Percentiles rank a stretch among this genome's conserved stretches.
These are phyloP conservation scores for Sequoiadendron giganteum DNA, from an alignment of 75 land plant genomes.

Conservation along the genomic window DNA sequence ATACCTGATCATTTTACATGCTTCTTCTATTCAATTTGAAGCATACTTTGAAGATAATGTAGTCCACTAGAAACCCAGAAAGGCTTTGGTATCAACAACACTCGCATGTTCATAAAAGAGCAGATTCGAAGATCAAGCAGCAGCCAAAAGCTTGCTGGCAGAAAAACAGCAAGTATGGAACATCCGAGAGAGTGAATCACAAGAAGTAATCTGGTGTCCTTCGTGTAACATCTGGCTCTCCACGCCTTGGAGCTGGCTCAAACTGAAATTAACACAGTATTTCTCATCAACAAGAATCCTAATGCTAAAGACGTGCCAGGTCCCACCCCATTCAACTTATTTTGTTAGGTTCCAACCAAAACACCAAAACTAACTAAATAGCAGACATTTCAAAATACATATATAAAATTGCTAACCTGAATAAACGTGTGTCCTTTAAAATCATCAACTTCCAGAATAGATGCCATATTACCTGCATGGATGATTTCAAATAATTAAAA, in stretches of 20 bases:
- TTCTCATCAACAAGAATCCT: constrained; percentile 6
- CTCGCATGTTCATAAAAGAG: constrained; percentile 1
- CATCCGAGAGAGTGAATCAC: constrained; percentile 20
- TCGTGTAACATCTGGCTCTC: constrained; percentile 77
- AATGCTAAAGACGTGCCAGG: background rate
- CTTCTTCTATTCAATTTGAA: constrained; percentile 8
- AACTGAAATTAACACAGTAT: constrained; percentile 32
- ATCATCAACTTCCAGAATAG: constrained; percentile 96
- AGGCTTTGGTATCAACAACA: constrained; percentile 8
- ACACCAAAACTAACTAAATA: background rate
- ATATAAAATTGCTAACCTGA: constrained; percentile 47
- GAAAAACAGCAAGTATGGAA: constrained; percentile 6
- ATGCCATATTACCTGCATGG: constrained; percentile 79
- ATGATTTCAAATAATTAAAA: background rate
- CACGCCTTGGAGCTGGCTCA: constrained; percentile 80
- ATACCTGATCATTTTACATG: constrained; percentile 16
- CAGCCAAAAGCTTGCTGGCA: background rate
- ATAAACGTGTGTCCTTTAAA: constrained; percentile 91
- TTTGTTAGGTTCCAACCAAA: background rate
- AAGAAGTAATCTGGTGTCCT: constrained; percentile 77
- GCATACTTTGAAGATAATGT: constrained; percentile 7
- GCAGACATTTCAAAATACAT: background rate
- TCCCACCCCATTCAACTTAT: background rate
- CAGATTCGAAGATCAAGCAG: constrained; percentile 7
- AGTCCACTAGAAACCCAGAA: constrained; percentile 5